Evolutionary conservation across 2,329 filamentous ascomycete genomes (phyloP).

Genomic region (Colletotrichum musae): DNA sequence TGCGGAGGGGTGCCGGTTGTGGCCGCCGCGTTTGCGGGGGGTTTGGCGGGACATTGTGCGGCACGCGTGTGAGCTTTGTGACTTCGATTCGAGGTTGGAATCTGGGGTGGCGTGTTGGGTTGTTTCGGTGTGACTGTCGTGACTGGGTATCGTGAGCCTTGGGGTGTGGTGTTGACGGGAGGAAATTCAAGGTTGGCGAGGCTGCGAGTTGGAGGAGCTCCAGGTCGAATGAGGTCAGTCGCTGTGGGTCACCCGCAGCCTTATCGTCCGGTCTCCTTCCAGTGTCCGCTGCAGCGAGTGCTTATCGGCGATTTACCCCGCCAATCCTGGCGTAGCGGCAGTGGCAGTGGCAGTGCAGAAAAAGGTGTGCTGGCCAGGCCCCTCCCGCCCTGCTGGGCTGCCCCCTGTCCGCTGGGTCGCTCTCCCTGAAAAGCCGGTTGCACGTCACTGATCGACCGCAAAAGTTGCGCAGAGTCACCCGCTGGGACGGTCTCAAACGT

Average conservation of each 20-base stretch:
- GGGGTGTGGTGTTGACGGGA: background rate
- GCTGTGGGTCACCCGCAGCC: background rate
- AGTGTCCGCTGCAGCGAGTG: no score
- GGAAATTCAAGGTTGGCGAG: background rate
- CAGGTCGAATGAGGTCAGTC: conserved; percentile 23
- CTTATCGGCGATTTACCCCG: conserved; percentile 32
- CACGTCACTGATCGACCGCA: no score
- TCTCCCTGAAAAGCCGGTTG: no score
- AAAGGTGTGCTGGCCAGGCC: conserved; percentile 10
- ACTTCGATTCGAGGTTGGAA: background rate
- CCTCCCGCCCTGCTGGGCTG: background rate
- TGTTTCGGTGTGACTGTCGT: background rate
- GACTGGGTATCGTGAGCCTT: background rate
- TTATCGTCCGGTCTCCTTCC: conserved; percentile 1
- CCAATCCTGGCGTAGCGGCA: conserved; percentile 14
- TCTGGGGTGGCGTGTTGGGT: background rate
- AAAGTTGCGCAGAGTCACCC: no score
- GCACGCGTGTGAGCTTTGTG: background rate
- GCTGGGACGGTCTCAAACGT: background rate
- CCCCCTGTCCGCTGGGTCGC: conserved; percentile 7
- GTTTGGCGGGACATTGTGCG: conserved; percentile 60
- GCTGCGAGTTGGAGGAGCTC: background rate
- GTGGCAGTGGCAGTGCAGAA: conserved; percentile 32
- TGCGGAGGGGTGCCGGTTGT: conserved; percentile 58
- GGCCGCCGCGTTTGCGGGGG: conserved; percentile 55